Conservation (phyloP, 495 filamentous ascomycete species). For the Saxophila tyrrhenica region DNA sequence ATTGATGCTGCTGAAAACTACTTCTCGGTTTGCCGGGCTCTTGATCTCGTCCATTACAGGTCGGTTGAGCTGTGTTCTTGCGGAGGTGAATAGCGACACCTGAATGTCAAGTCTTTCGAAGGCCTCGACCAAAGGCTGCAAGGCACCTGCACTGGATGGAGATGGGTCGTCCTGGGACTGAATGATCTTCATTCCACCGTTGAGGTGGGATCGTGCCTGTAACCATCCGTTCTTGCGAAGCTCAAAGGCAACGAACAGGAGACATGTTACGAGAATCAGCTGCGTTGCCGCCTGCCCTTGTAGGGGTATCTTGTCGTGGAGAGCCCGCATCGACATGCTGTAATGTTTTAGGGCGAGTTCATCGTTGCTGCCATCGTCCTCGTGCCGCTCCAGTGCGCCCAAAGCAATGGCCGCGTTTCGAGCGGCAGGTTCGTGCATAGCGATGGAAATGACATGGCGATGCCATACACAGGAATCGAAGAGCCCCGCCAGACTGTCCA, state of each 20-base stretch:
- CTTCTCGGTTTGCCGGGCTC: neutral
- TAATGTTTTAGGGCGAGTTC: conserved; percentile 1
- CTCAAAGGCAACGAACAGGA: conserved; percentile 2
- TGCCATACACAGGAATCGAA: conserved; percentile 1
- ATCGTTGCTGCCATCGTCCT: neutral
- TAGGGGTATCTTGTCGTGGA: neutral
- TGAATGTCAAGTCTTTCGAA: neutral
- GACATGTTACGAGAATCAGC: neutral
- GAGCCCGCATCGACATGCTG: neutral
- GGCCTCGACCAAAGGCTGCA: neutral
- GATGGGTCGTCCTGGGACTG: neutral
- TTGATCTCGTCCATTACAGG: neutral
- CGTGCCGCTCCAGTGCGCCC: neutral
- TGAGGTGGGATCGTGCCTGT: neutral
- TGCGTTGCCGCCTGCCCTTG: neutral
- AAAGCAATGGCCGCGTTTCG: neutral
- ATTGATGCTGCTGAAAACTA: neutral
- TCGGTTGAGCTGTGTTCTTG: neutral
- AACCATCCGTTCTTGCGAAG: neutral
- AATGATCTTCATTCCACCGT: neutral
- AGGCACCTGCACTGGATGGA: neutral
- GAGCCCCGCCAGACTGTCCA: neutral
- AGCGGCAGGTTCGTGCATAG: neutral
- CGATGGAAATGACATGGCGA: neutral
- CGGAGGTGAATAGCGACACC: neutral